Conservation (phyloP, 768 basidiomycete genomes). For the Termitomyces sp. region DNA sequence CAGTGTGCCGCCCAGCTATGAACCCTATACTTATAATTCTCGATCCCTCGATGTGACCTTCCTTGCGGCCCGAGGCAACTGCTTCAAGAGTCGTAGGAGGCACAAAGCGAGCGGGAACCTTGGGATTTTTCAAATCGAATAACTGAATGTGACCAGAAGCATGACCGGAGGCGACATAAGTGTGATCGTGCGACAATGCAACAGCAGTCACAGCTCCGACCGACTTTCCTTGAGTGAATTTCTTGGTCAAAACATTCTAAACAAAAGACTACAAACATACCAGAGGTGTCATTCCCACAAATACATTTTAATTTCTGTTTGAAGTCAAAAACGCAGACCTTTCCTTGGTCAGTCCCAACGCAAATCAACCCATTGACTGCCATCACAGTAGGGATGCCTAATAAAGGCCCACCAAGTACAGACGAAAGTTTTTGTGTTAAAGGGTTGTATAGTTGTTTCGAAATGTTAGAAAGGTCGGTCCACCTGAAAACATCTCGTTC, state of each 20-base stretch:
- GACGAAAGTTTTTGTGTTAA: constrained; percentile 54
- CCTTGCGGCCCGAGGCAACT: constrained; percentile 73
- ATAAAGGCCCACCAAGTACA: constrained; percentile 49
- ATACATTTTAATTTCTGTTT: constrained; percentile 77
- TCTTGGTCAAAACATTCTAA: constrained; percentile 12
- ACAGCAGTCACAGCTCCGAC: constrained; percentile 83
- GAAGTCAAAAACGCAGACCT: constrained; percentile 83
- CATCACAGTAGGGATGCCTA: constrained; percentile 73
- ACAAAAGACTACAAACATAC: constrained; percentile 31
- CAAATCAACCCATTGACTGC: constrained; percentile 86
- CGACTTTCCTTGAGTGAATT: constrained; percentile 38
- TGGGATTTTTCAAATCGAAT: constrained; percentile 71
- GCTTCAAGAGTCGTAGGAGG: constrained; percentile 60
- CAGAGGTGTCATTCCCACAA: constrained; percentile 63
- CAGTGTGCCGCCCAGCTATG: constrained; percentile 88
- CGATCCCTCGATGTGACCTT: constrained; percentile 80
- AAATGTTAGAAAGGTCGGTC: constrained; percentile 59
- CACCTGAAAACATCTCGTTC: constrained; percentile 68
- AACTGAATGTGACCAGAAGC: constrained; percentile 78
- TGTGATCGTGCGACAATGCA: constrained; percentile 89
- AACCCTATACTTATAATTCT: constrained; percentile 81
- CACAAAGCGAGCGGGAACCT: constrained; percentile 62
- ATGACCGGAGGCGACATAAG: constrained; percentile 88
- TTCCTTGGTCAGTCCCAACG: constrained; percentile 78
- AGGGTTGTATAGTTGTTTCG: constrained; percentile 49